Evolutionary conservation across 116 monocot genomes (phyloP).

Genomic region (Dioscorea cayenensis): DNA sequence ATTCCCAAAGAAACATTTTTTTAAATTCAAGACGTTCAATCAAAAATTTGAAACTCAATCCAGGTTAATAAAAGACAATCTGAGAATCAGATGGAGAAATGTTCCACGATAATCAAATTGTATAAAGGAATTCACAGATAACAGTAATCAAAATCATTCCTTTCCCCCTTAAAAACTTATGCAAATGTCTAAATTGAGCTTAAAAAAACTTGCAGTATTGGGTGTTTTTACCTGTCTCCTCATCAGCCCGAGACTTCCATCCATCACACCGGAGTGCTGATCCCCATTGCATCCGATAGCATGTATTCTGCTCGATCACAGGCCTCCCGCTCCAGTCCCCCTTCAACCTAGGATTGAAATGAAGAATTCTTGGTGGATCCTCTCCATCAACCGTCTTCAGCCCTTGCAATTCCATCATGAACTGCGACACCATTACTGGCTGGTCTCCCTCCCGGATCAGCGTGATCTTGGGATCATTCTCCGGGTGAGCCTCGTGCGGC

Average conservation of each 20-base stretch:
- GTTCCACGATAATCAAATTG: no score
- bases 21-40: no score
- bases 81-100: no score
- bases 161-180: background rate
- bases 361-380: slow-evolving; percentile 62
- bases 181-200: background rate
- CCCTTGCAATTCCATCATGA: slow-evolving; percentile 72
- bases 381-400: slow-evolving; percentile 73
- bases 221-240: slow-evolving; percentile 52
- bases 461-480: slow-evolving; percentile 45
- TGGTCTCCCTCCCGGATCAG: slow-evolving; percentile 34
- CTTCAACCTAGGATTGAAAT: slow-evolving; percentile 68
- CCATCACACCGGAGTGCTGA: slow-evolving; percentile 59
- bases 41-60: no score
- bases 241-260: slow-evolving; percentile 54
- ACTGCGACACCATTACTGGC: slow-evolving; percentile 59
- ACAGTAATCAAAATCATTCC: no score
- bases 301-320: slow-evolving; percentile 80
- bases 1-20: no score
- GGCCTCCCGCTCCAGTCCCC: slow-evolving; percentile 69
- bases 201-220: background rate
- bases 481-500: slow-evolving; percentile 32
- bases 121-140: no score
- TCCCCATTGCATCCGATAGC: slow-evolving; percentile 72
- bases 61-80: no score